Percentiles rank a stretch among this genome's conserved stretches.
phyloP scores from a whole-genome alignment of 139 green algal genomes.

The Eudorina sp. region DNA sequence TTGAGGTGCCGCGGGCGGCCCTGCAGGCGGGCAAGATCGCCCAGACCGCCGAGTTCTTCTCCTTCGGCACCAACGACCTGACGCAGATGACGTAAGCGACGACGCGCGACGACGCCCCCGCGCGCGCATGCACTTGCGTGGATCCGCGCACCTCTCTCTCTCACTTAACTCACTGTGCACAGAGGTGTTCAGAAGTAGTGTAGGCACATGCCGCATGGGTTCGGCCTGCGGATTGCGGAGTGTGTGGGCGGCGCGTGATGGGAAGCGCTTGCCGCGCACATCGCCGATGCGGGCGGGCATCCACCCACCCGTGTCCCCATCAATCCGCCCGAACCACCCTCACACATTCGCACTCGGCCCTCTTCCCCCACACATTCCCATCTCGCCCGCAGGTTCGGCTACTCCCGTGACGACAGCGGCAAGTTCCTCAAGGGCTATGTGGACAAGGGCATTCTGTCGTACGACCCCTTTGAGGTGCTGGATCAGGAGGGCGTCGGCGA shows the following conservation, averaged over 20 bases:
- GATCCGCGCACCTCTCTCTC: too few species aligned
- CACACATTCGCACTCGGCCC: background rate
- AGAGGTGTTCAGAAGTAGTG: too few species aligned
- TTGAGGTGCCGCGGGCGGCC: slow-evolving; percentile 90
- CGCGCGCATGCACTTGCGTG: too few species aligned
- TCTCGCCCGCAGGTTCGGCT: slow-evolving; percentile 75
- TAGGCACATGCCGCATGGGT: too few species aligned
- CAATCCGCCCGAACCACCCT: too few species aligned
- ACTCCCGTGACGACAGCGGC: slow-evolving; percentile 86
- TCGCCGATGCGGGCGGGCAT: too few species aligned
- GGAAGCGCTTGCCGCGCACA: too few species aligned
- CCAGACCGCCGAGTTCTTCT: slow-evolving; percentile 91
- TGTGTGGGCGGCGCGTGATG: background rate
- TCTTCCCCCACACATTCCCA: background rate
- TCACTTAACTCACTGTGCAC: too few species aligned
- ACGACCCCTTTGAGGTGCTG: slow-evolving; percentile 70
- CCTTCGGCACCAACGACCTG: slow-evolving; percentile 95
- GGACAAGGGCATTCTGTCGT: slow-evolving; percentile 56
- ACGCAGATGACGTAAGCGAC: slow-evolving; percentile 84
- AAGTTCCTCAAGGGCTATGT: slow-evolving; percentile 86
- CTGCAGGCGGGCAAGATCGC: slow-evolving; percentile 87
- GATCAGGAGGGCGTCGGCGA: slow-evolving; percentile 89
- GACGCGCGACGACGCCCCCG: too few species aligned
- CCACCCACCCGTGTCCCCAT: too few species aligned
- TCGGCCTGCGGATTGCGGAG: too few species aligned